Conservation (phyloP, 2,329 filamentous ascomycete genomes). For the Cylindrodendrum hubeiense region DNA sequence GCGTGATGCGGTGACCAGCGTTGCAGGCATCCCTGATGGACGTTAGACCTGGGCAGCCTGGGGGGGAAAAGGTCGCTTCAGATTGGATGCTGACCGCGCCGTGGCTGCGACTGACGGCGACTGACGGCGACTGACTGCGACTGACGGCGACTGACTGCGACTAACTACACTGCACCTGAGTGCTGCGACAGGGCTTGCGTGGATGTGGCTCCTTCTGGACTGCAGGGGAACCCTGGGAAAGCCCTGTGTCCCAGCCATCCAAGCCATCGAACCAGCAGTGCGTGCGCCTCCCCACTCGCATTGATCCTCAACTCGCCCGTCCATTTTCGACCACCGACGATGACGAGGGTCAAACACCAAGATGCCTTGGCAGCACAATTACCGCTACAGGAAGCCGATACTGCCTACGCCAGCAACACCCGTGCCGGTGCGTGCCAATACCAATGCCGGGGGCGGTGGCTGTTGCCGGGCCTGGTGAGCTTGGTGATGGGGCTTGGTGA, state of each 20-base stretch:
- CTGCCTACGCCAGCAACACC: neutral
- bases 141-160: neutral
- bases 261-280: conserved; percentile 32
- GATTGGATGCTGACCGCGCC: conserved; percentile 29
- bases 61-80: conserved; percentile 32
- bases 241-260: conserved; percentile 24
- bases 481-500: too few relatives aligned
- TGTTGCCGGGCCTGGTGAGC: neutral
- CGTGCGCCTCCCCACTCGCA: conserved; percentile 16
- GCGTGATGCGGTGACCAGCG: conserved; percentile 38
- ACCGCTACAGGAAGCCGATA: neutral
- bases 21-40: conserved; percentile 35
- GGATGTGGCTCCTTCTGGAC: conserved; percentile 13
- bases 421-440: neutral
- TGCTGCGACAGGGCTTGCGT: conserved; percentile 8
- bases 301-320: conserved; percentile 17
- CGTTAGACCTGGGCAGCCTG: conserved; percentile 22
- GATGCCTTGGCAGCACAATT: neutral
- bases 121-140: neutral
- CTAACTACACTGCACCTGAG: neutral
- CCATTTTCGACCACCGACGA: conserved; percentile 18
- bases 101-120: neutral
- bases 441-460: neutral
- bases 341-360: neutral
- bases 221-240: conserved; percentile 7